Evolutionary conservation across 2,329 filamentous ascomycete species (phyloP), one percentile per base, ranked within the genome.

Genomic region (Sphaerulina vaccinii): DNA sequence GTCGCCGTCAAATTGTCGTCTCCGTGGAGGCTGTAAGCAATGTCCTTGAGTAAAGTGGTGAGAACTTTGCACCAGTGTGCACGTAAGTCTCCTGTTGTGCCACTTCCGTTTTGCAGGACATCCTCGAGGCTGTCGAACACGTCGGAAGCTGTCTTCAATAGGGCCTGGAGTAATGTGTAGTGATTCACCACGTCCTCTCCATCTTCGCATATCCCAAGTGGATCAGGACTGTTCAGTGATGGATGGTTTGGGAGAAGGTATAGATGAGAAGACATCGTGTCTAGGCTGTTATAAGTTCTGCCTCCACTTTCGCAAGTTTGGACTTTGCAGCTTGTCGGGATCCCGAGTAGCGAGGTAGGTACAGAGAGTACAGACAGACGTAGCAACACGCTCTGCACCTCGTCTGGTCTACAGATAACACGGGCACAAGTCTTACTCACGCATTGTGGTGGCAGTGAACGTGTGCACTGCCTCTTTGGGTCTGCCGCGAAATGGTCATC

Each of bases 1-100:
- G 13, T 16, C 1, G 49, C 46, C 18, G 40, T 18, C 7, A 56
- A 13, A 5, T 35, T 22, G 2, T 32, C 33, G 22, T 52, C 49
- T 39, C 22, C 29, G 24, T 56, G 49, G 13, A 52, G 40, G 21
- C 53, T 50, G 40, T 56, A 56, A 19, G 53, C 53, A 18, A 52
- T 52, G 18, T 55, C 49, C 21, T 52, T 18, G 2, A 55, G 18
- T n/a, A 51, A 19, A 8, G 22, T 38, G 9, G 39, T 27, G 35
- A 51, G 39, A 16, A 29, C 3, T 38, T 38, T 50, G 10, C 39
- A 16, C 41, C 41, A 54, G 5, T 18, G 16, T 38, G 13, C 22
- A 37, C 33, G 21, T 8, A 23, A 37, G 2, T 36, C 22, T 37
- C 18, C 10, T 36, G 18, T 22, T 11, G 24, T 22, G 21, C 5